phyloP scores from a whole-genome alignment of 2,329 filamentous ascomycete species.

The Leptographium wingfieldii region DNA sequence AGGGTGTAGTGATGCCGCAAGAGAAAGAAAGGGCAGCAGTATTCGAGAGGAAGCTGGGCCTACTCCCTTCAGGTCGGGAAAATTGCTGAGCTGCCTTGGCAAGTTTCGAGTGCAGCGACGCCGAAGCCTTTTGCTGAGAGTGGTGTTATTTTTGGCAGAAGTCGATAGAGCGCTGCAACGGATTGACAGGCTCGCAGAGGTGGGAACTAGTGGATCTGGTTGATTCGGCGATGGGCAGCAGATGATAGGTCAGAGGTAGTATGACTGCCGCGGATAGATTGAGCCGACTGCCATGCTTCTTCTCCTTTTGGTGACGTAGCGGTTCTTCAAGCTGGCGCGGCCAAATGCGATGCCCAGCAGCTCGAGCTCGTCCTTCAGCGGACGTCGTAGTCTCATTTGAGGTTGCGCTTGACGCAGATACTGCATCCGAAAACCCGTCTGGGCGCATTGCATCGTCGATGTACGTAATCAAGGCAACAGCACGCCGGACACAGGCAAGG shows the following conservation, averaged over 20 bases:
- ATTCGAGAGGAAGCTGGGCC: slow-evolving; percentile 1
- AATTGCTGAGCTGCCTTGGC: not conserved
- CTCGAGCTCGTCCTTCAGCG: slow-evolving; percentile 3
- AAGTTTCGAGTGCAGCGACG: not conserved
- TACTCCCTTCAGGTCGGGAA: not conserved
- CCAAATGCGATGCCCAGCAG: slow-evolving; percentile 3
- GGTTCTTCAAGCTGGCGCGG: not conserved
- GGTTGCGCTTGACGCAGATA: not conserved
- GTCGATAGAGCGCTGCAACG: too few species aligned
- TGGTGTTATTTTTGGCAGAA: too few species aligned
- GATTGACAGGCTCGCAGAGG: not conserved
- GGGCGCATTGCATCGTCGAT: not conserved
- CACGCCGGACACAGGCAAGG: not conserved
- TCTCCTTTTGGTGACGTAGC: not conserved
- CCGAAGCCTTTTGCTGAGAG: too few species aligned
- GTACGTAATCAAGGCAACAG: not conserved
- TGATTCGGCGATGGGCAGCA: not conserved
- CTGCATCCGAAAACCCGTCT: slow-evolving; percentile 1
- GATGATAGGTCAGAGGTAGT: not conserved
- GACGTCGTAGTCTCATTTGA: slow-evolving; percentile 4
- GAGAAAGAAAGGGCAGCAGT: not conserved
- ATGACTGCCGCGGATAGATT: too few species aligned
- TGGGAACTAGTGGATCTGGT: not conserved
- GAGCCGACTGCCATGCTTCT: not conserved
- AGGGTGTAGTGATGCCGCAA: not conserved